Conservation (phyloP, 352 stramenopile genomes). For the Pythium inflatum region DNA sequence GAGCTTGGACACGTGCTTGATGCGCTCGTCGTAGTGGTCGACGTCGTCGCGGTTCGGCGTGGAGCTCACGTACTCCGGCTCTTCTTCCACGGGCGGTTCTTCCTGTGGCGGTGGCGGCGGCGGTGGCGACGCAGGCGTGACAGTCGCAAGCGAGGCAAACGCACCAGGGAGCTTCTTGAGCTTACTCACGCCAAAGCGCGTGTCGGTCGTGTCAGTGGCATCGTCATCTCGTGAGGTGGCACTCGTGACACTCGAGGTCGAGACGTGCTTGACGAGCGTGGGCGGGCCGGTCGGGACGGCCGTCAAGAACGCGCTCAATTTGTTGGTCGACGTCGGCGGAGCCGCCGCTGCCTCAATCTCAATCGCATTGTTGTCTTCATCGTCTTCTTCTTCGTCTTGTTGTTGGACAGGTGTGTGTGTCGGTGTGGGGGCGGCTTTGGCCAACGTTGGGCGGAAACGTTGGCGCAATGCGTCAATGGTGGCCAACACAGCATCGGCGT, state of each 20-base stretch:
- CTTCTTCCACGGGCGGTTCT: neutral
- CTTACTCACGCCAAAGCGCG: conserved; percentile 27
- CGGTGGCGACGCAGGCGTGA: conserved; percentile 30
- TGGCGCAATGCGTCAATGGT: conserved; percentile 63
- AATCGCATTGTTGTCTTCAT: conserved; percentile 13
- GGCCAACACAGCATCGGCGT: conserved; percentile 62
- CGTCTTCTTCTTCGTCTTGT: conserved; percentile 7
- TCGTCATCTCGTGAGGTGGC: no score
- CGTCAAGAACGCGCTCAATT: conserved; percentile 67
- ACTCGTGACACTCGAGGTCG: conserved; percentile 17
- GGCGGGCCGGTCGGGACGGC: conserved; percentile 48
- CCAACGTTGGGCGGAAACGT: conserved; percentile 55
- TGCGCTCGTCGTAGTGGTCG: conserved; percentile 8
- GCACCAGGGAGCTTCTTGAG: conserved; percentile 28
- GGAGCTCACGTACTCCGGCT: conserved; percentile 2
- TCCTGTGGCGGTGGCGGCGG: conserved; percentile 26
- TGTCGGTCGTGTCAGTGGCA: no score
- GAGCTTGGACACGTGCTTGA: conserved; percentile 27
- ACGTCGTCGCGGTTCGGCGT: conserved; percentile 34
- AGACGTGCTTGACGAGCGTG: conserved; percentile 21
- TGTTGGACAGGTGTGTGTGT: neutral
- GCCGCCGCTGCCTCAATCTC: neutral
- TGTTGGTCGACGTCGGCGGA: conserved; percentile 24
- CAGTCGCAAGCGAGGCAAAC: conserved; percentile 13
- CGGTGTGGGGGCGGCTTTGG: conserved; percentile 24